phyloP scores from a whole-genome alignment of 129 eudicot species.

The Tagetes patula region DNA sequence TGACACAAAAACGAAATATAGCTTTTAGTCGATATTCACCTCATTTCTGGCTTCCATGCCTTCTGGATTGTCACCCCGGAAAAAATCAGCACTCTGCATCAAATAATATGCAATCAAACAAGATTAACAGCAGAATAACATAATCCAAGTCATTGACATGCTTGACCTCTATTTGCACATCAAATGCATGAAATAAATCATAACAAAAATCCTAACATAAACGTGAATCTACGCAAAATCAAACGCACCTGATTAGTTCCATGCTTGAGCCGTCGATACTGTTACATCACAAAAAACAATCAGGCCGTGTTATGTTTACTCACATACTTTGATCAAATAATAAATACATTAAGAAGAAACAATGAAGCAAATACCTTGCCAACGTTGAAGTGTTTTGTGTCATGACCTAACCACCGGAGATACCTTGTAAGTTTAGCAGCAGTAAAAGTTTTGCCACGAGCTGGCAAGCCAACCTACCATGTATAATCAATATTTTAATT shows the following conservation, averaged over 20 bases:
- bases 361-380: constrained; percentile 67
- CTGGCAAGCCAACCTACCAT: constrained; percentile 94
- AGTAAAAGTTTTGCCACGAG: constrained; percentile 99
- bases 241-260: constrained; percentile 87
- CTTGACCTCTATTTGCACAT: not conserved
- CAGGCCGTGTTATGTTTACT: constrained; percentile 22
- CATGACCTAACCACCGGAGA: constrained; percentile 99
- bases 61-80: constrained; percentile 97
- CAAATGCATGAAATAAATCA: not conserved
- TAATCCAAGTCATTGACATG: not conserved
- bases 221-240: not conserved
- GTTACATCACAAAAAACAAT: constrained; percentile 36
- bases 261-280: constrained; percentile 96
- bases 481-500: not conserved
- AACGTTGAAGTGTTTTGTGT: constrained; percentile 96
- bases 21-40: constrained; percentile 46
- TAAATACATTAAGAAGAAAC: not conserved
- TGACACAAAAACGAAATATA: not conserved
- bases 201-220: not conserved
- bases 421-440: constrained; percentile 97
- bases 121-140: not conserved
- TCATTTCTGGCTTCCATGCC: constrained; percentile 98
- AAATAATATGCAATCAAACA: constrained; percentile 17
- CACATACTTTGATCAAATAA: not conserved
- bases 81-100: constrained; percentile 90